Base-by-base conservation (phyloP, 768 basidiomycete genomes). In the Lentinula sp. region DNA sequence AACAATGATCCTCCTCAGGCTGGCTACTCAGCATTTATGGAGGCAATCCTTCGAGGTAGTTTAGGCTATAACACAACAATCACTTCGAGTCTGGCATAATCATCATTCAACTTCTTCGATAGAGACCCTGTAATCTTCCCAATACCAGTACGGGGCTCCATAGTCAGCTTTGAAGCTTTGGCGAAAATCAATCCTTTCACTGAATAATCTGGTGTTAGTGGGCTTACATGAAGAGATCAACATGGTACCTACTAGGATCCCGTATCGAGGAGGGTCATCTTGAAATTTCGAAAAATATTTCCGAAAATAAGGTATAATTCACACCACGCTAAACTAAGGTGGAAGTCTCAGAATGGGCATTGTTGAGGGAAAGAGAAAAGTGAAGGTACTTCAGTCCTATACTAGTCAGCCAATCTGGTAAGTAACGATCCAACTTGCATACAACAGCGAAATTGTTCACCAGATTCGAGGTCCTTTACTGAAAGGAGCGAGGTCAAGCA, bases 391-490 rank as follows among this genome's bases (percentile, higher is more conserved):
- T 51, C 15, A 51, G 5, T n/a, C 32, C 50, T 15, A 18, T 13
- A 8, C 50, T 35, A 16, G 6, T 13, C 3, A 4, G 50, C 5
- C 5, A 4, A 51, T 6, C 5, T 34, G 21, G 32, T 21, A 16
- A 51, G 15, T 16, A 13, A 28, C 0, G 28, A 28, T 28, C 28
- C 10, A n/a, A 15, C n/a, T 32, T 21, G 32, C 16, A 15, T 28
- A 51, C 31, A 32, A 18, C 70, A 55, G 6, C 68, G 62, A 49
- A 70, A 61, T 0, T 64, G 16, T 59, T 50, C 69, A 71, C 49
- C 80, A 80, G 51, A 73, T 75, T n/a, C 80, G 65, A 5, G 78
- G 77, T 0, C 79, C 80, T 64, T 75, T 78, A 23, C 76, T 76
- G 63, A 81, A 79, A 15, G 74, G 64, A 5, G 78, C 76, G 8